phyloP scores from a whole-genome alignment of 78 protist genomes.

The Planoprotostelium fungivorum region DNA sequence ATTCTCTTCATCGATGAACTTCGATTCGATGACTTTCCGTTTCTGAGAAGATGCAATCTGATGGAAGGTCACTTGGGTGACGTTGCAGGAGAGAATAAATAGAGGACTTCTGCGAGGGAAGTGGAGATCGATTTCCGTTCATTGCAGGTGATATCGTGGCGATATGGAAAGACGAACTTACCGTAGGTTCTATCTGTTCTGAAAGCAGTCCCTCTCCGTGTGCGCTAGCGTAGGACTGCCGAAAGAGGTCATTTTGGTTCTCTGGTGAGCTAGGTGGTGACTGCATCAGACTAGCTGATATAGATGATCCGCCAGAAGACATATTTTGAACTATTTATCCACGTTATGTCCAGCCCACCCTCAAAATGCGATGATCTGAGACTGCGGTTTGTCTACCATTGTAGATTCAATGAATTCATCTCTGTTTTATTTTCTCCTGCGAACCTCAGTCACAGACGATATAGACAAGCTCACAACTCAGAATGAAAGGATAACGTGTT shows the following conservation, averaged over 20 bases:
- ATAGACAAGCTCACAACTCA: not conserved
- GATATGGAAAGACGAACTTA: no score
- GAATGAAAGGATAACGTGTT: not conserved
- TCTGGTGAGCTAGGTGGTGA: not conserved
- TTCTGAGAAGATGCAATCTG: not conserved
- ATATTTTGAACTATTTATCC: no score
- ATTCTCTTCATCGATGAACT: not conserved
- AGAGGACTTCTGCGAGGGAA: not conserved
- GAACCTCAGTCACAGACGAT: not conserved
- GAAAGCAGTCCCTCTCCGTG: not conserved
- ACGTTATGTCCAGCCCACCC: no score
- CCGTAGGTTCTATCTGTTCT: not conserved
- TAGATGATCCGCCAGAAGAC: not conserved
- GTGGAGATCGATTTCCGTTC: not conserved
- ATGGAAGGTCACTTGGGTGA: not conserved
- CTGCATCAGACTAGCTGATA: not conserved
- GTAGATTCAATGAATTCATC: no score
- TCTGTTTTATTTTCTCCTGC: not conserved
- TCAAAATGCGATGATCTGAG: no score
- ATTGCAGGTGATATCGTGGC: no score
- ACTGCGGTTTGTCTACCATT: no score
- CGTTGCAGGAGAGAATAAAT: not conserved
- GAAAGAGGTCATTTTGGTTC: not conserved
- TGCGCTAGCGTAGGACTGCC: not conserved
- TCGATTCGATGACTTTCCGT: not conserved